Evolutionary conservation across 768 basidiomycete genomes (phyloP).

Genomic region (Rhodotorula taiwanensis): DNA sequence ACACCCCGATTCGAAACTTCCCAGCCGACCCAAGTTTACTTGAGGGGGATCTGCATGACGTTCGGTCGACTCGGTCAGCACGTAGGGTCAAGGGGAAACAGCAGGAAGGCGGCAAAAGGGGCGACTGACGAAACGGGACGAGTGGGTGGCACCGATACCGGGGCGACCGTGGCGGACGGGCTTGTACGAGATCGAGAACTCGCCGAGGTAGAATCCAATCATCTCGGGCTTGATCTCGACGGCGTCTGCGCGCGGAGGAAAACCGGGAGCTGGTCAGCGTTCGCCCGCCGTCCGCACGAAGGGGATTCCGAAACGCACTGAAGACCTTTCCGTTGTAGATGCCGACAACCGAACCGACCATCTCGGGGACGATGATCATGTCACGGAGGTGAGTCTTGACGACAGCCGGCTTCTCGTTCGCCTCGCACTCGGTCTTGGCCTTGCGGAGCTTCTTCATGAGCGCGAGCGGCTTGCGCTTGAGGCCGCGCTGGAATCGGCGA

Average conservation of each 20-base stretch:
- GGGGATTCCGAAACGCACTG: conserved; percentile 18
- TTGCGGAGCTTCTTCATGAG: conserved; percentile 99
- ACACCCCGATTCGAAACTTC: no score
- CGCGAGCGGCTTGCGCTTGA: conserved; percentile 96
- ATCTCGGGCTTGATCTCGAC: conserved; percentile 99
- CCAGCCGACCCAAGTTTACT: no score
- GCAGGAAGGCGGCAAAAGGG: no score
- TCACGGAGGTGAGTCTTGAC: conserved; percentile 99
- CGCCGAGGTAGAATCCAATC: conserved; percentile 98
- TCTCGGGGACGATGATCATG: conserved; percentile 99
- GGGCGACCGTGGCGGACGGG: conserved; percentile 99
- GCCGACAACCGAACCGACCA: conserved; percentile 97
- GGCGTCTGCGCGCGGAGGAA: conserved; percentile 47
- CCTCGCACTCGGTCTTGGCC: conserved; percentile 98
- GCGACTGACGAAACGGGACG: conserved; percentile 65
- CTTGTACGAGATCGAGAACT: conserved; percentile 53
- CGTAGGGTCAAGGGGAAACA: background rate
- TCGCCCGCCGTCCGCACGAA: accelerated
- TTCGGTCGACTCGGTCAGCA: background rate
- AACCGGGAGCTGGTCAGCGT: background rate
- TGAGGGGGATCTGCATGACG: conserved; percentile 2
- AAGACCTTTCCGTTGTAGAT: conserved; percentile 95
- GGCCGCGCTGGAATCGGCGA: conserved; percentile 95
- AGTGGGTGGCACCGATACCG: conserved; percentile 90
- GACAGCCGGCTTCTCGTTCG: conserved; percentile 96